A percentile compares a stretch with the other conserved stretches of the same genome.
phyloP scores from a whole-genome alignment of 164 flowering plant genomes.

The Vitis labrusca region DNA sequence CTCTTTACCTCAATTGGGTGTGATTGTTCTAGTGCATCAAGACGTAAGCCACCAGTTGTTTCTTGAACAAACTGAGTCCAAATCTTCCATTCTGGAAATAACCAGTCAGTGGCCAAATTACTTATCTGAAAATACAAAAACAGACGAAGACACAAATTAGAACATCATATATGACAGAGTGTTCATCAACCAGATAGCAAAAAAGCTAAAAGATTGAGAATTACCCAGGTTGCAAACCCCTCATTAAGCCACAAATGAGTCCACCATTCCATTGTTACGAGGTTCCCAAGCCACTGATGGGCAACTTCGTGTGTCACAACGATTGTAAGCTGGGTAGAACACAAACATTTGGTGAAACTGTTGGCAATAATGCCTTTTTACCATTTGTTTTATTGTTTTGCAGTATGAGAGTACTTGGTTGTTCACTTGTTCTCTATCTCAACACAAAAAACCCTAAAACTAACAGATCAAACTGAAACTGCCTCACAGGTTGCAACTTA shows the following conservation, averaged over 20 bases:
- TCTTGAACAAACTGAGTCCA: constrained; percentile 27
- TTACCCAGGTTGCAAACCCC: constrained; percentile 44
- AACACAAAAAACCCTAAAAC: no score
- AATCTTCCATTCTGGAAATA: constrained; percentile 30
- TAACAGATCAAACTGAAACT: no score
- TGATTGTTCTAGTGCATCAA: constrained; percentile 30
- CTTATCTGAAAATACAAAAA: constrained; percentile 22
- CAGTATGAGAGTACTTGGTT: no score
- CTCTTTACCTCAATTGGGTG: constrained; percentile 35
- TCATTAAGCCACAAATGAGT: constrained; percentile 44
- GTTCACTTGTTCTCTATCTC: no score
- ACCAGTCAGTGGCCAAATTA: constrained; percentile 18
- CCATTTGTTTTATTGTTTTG: no score
- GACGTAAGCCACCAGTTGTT: constrained; percentile 14
- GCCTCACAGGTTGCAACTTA: no score
- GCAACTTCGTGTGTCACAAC: constrained; percentile 36
- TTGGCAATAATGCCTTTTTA: no score
- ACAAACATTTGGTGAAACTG: neutral
- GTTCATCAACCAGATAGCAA: neutral
- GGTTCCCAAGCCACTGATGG: constrained; percentile 43
- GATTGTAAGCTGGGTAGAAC: constrained; percentile 20
- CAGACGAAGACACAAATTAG: neutral
- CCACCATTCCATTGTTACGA: constrained; percentile 52
- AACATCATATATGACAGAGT: neutral
- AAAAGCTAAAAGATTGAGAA: neutral